Conservation (phyloP, 2,329 filamentous ascomycete species). For the Lachnellula occidentalis region DNA sequence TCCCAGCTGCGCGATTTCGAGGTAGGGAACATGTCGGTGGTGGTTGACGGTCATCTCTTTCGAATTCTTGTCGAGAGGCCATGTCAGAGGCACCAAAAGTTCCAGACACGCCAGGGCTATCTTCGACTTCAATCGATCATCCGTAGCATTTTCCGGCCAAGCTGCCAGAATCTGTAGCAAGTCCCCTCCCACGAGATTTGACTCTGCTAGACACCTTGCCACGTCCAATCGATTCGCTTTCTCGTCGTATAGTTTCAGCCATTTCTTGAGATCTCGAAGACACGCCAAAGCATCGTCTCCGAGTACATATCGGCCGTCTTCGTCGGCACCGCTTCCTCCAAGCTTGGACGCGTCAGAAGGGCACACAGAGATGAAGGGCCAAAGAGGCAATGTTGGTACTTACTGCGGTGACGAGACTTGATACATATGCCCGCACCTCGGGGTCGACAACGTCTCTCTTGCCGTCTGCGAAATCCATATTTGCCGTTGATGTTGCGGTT, state of each 20-base stretch:
- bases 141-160: slow-evolving; percentile 68
- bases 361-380: background rate
- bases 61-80: slow-evolving; percentile 78
- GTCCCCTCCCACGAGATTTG: slow-evolving; percentile 87
- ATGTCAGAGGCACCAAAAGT: slow-evolving; percentile 85
- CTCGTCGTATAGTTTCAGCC: slow-evolving; percentile 91
- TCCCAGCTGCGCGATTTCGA: slow-evolving; percentile 78
- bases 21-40: slow-evolving; percentile 82
- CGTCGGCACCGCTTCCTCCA: slow-evolving; percentile 73
- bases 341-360: slow-evolving; percentile 50
- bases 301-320: slow-evolving; percentile 77
- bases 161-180: slow-evolving; percentile 80
- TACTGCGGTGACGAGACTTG: slow-evolving; percentile 83
- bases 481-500: slow-evolving; percentile 9
- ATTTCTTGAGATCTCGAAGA: slow-evolving; percentile 88
- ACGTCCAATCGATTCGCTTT: slow-evolving; percentile 93
- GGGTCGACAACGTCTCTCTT: slow-evolving; percentile 69
- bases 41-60: slow-evolving; percentile 88
- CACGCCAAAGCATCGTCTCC: slow-evolving; percentile 92
- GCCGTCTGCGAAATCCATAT: slow-evolving; percentile 51
- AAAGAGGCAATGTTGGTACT: slow-evolving; percentile 13
- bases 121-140: slow-evolving; percentile 71
- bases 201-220: slow-evolving; percentile 83
- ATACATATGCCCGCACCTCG: slow-evolving; percentile 88
- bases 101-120: slow-evolving; percentile 83